Percentiles rank a stretch among this genome's conserved stretches.
Conservation (phyloP, 306 rosid species). For the Citrullus mucosospermus region DNA sequence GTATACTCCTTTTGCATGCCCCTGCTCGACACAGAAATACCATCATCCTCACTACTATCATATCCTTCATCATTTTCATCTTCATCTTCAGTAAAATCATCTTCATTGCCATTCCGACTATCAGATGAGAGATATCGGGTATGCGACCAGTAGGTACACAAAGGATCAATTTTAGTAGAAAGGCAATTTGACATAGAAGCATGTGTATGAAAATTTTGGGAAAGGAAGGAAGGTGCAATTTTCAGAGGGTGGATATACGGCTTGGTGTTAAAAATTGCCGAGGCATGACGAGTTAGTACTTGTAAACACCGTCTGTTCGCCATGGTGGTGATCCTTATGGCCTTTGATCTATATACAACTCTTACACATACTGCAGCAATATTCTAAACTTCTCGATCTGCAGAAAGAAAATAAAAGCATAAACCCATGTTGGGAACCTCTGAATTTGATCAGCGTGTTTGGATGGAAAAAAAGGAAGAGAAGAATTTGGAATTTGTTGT, state of each 20-base stretch:
- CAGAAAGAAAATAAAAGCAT: not conserved
- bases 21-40: constrained; percentile 17
- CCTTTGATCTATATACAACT: not conserved
- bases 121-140: constrained; percentile 41
- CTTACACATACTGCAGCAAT: not conserved
- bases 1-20: constrained; percentile 35
- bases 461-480: not conserved
- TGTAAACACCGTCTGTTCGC: constrained; percentile 58
- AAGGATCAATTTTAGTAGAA: constrained; percentile 14
- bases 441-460: not conserved
- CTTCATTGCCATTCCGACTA: constrained; percentile 12
- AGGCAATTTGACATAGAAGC: constrained; percentile 10
- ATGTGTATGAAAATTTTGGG: constrained; percentile 11
- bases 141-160: constrained; percentile 21
- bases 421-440: not conserved
- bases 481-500: no score
- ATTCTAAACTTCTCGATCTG: not conserved
- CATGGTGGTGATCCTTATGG: constrained; percentile 21
- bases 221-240: constrained; percentile 2
- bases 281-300: constrained; percentile 37
- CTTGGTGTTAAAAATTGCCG: constrained; percentile 25
- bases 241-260: constrained; percentile 22
- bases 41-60: constrained; percentile 33
- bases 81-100: constrained; percentile 13
- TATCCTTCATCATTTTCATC: constrained; percentile 6